A percentile compares a stretch with the other conserved stretches of the same genome.
Conservation (phyloP, 495 filamentous ascomycete species). For the Aspergillus biplanus region DNA sequence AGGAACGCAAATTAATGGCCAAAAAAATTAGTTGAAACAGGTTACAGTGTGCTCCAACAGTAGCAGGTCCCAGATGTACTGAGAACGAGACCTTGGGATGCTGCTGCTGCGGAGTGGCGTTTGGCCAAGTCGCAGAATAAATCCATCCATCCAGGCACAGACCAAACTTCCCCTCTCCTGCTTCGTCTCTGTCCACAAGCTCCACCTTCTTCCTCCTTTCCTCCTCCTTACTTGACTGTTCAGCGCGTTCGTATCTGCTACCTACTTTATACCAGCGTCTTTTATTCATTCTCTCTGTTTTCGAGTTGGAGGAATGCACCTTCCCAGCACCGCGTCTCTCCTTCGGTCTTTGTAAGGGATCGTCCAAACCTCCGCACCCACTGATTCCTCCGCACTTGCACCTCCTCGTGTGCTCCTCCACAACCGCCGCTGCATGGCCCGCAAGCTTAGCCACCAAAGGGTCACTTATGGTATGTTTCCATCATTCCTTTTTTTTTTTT, state of each 20-base stretch:
- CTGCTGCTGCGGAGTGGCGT: background rate
- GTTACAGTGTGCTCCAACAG: too few species aligned
- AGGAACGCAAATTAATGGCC: too few species aligned
- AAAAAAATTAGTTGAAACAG: too few species aligned
- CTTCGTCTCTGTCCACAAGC: slow-evolving; percentile 6
- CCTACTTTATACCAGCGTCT: background rate
- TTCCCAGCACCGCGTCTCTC: background rate
- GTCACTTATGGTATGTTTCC: slow-evolving; percentile 50
- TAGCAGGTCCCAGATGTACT: too few species aligned
- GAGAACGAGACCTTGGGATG: background rate
- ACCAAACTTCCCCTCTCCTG: slow-evolving; percentile 11
- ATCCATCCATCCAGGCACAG: slow-evolving; percentile 20
- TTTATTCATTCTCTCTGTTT: slow-evolving; percentile 1
- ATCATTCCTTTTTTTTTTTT: slow-evolving; percentile 16
- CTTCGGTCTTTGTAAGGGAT: slow-evolving; percentile 1
- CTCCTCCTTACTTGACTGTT: slow-evolving; percentile 12
- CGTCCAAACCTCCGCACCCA: slow-evolving; percentile 41
- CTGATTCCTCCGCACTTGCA: slow-evolving; percentile 25
- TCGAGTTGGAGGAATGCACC: slow-evolving; percentile 13
- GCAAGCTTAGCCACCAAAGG: slow-evolving; percentile 54
- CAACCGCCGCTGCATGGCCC: slow-evolving; percentile 47
- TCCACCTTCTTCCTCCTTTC: slow-evolving; percentile 30
- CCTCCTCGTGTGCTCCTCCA: slow-evolving; percentile 25
- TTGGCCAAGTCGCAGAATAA: slow-evolving; percentile 1
- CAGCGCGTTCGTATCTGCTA: slow-evolving; percentile 4